Percentiles rank a stretch among this genome's conserved stretches.
Evolutionary conservation across 306 rosid genomes (phyloP).

Genomic region (Delonix regia): DNA sequence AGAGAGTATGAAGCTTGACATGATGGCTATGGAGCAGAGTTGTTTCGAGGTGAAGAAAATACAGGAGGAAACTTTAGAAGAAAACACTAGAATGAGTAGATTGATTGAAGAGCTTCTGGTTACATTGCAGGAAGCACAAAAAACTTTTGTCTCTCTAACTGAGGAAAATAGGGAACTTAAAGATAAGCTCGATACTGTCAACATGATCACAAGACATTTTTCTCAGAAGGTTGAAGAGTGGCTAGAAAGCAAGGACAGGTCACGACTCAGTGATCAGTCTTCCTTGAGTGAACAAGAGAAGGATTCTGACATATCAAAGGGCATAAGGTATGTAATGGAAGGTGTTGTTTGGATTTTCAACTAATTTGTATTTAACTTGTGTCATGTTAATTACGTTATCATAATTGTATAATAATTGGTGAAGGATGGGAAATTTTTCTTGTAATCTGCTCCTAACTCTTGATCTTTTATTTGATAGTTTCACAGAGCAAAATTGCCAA

Average conservation of each 20-base stretch:
- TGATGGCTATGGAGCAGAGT: conserved; percentile 73
- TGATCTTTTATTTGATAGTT: conserved; percentile 28
- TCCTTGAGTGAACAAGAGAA: conserved; percentile 39
- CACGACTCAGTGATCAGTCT: conserved; percentile 32
- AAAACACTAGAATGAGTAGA: conserved; percentile 54
- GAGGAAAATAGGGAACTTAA: conserved; percentile 64
- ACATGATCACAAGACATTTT: conserved; percentile 49
- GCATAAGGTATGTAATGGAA: conserved; percentile 54
- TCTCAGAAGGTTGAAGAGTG: conserved; percentile 64
- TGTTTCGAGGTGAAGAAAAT: conserved; percentile 64
- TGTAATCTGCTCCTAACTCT: conserved; percentile 9
- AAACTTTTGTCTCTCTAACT: conserved; percentile 43
- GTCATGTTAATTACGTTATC: conserved; percentile 9
- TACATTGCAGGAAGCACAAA: conserved; percentile 53
- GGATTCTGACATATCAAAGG: conserved; percentile 34
- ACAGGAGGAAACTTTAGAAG: conserved; percentile 68
- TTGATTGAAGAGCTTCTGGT: conserved; percentile 59
- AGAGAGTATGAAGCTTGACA: conserved; percentile 85
- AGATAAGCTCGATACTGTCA: conserved; percentile 54
- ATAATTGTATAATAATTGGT: conserved; percentile 2
- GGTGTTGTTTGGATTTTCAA: conserved; percentile 24
- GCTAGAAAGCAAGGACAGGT: conserved; percentile 52
- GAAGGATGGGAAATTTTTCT: conserved; percentile 8
- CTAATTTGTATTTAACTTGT: conserved; percentile 7
- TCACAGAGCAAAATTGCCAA: conserved; percentile 13